A percentile compares a stretch with the other conserved stretches of the same genome.
Evolutionary conservation across 306 rosid species (phyloP).

Genomic region (Pueraria montana): DNA sequence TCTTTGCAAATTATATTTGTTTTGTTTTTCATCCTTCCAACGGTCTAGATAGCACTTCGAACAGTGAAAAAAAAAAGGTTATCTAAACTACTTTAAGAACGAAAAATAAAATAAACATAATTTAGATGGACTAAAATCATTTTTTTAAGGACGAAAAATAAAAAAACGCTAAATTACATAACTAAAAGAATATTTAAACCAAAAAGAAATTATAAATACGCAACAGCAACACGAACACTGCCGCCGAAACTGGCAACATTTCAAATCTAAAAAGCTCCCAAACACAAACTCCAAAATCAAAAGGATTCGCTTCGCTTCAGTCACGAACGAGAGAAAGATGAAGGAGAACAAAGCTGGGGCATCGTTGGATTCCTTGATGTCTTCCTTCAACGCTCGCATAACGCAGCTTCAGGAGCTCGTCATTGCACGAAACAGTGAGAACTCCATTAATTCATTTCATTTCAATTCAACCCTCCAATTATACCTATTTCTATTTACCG

Average conservation of each 20-base stretch:
- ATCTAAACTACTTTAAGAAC: no score
- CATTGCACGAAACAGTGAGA: constrained; percentile 85
- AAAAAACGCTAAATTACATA: no score
- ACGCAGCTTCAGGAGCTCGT: constrained; percentile 89
- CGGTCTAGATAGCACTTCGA: no score
- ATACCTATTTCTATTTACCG: background rate
- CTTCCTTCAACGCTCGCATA: constrained; percentile 77
- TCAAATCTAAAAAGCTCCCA: background rate
- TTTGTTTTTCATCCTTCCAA: no score
- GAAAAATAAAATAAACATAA: no score
- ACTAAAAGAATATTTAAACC: no score
- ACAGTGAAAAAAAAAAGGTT: no score
- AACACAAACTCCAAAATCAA: background rate
- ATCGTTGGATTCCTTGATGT: constrained; percentile 68
- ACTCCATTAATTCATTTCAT: background rate
- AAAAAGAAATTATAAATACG: background rate
- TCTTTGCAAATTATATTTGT: no score
- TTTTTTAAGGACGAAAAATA: no score
- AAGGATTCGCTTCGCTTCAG: background rate
- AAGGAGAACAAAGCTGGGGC: constrained; percentile 67
- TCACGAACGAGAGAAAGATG: constrained; percentile 51
- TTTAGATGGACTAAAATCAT: no score
- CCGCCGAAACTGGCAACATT: background rate
- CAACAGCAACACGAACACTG: background rate
- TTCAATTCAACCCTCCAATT: background rate